Base-by-base conservation (phyloP, 1,284 basidiomycete species). In the Fomitopsis schrenkii region DNA sequence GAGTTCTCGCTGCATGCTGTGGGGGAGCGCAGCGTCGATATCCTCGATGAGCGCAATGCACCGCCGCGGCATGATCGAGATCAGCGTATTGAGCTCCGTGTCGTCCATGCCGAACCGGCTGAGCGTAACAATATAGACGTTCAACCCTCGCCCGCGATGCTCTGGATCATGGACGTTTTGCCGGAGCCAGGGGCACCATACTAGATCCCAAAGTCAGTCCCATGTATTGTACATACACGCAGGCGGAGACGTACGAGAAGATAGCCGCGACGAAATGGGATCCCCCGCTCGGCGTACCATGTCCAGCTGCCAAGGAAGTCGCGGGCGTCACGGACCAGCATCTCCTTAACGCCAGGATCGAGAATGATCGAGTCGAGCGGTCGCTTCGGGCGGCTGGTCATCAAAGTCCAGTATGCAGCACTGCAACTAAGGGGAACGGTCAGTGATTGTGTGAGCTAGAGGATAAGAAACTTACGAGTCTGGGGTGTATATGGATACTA, bases 1-100 rank as follows among this genome's bases (percentile, higher is more conserved):
- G 30, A 50, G 48, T 12, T 50, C 48, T 3, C 48, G 48, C 48
- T 15, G 30, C 5, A 57, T 28, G 9, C 35, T 40, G 28, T 79
- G 79, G 58, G 82, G 80, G 72, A 91, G 88, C 0, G 88, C 88
- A 3, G 86, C 89, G 64, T 92, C 90, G 61, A 92, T 87, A 68
- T 91, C 91, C 73, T 94, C 91, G 82, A 94, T 89, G 26, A 94
- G 76, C 0, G 88, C 85, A 60, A 94, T 87, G 65, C 86, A 89
- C 64, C 82, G 79, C 57, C 84, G 79, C 48, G 91, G 90, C 2
- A 93, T 80, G 6, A 82, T 78, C 7, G 82, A 80, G 62, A 92
- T 84, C 40, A 92, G 76, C 30, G 83, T 78, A 50, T 76, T 79
- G 28, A 94, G 80, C 7, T 75, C 70, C 0, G 77, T 76, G 69